Evolutionary conservation across 208 protist species (phyloP), one percentile per base, ranked within the genome.

Genomic region (Wallacemonas collosoma): DNA sequence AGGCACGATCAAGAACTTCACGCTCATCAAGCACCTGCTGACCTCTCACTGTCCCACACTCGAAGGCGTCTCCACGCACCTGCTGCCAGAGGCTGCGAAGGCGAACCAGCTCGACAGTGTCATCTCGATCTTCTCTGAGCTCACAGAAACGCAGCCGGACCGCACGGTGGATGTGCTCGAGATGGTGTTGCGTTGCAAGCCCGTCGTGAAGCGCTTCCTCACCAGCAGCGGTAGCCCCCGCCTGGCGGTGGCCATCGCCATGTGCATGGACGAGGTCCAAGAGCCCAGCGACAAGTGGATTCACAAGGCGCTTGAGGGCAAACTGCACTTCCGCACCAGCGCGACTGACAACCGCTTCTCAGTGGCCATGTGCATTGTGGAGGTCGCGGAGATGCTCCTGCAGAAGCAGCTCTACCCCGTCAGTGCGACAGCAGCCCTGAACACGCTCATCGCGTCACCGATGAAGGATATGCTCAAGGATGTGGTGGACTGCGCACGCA

Each of bases 341-440:
- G 73, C 85, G 26, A 86, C 93, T 35, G 86, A 96, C 74, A 97
- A 97, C 79, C 89, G 93, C 54, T 93, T 97, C 75, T 80, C 89
- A 26, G 88, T 97, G 17, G 93, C 93, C 15, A 90, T 93, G 78
- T 80, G 79, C 77, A 81, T 97, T 40, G 87, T 95, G 4, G 90
- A 97, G 82, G 79, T 95, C 17, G 88, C 93, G 5, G 93, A 97
- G 77, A 81, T 88, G 79, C 81, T 97, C 62, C 78, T 89, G 43
- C 82, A 88, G 66, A 84, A 85, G 70, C 80, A 96, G 70, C 66
- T 88, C n/a, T 95, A 94, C 85, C 77, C 85, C n/a, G 71, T 76
- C 26, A 95, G 87, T 65, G 89, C 89, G n/a, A 96, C 83, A 40
- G 80, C 85, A 9, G 92, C 92, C 7, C 85, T 96, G 9, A 94